Evolutionary conservation across 257 asterid species (phyloP).

Genomic region (Knoxia roxburghii): DNA sequence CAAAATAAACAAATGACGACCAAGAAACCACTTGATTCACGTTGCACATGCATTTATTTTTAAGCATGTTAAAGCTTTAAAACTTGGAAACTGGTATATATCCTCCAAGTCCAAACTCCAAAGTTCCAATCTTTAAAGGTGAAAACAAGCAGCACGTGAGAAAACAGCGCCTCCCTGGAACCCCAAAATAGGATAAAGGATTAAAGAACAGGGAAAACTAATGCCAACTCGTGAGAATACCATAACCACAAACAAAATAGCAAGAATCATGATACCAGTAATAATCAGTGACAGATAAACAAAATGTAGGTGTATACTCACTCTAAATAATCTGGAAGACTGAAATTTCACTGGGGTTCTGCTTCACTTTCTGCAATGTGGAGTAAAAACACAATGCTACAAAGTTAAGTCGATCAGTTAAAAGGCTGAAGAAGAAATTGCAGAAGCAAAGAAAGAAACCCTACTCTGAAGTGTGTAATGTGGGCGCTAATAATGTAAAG

Average conservation of each 20-base stretch:
- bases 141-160: slow-evolving; percentile 15
- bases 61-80: not conserved
- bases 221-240: slow-evolving; percentile 1
- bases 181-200: not conserved
- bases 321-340: not conserved
- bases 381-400: not conserved
- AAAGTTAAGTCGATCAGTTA: not conserved
- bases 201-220: slow-evolving; percentile 6
- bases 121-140: slow-evolving; percentile 5
- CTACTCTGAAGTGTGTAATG: too few relatives aligned
- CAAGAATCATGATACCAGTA: not conserved
- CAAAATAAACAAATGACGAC: not conserved
- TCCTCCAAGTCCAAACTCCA: too few relatives aligned
- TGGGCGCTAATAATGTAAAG: too few relatives aligned
- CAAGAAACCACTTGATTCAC: not conserved
- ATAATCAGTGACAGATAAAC: too few relatives aligned
- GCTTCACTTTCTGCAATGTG: too few relatives aligned
- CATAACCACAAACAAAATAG: not conserved
- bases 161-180: slow-evolving; percentile 2
- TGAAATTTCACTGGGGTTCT: not conserved
- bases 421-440: not conserved
- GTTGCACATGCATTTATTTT: not conserved
- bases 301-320: not conserved
- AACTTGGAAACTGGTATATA: not conserved
- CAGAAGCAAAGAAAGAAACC: not conserved